Conservation (phyloP, 1,284 basidiomycete species). For the Irpex rosettiformis region DNA sequence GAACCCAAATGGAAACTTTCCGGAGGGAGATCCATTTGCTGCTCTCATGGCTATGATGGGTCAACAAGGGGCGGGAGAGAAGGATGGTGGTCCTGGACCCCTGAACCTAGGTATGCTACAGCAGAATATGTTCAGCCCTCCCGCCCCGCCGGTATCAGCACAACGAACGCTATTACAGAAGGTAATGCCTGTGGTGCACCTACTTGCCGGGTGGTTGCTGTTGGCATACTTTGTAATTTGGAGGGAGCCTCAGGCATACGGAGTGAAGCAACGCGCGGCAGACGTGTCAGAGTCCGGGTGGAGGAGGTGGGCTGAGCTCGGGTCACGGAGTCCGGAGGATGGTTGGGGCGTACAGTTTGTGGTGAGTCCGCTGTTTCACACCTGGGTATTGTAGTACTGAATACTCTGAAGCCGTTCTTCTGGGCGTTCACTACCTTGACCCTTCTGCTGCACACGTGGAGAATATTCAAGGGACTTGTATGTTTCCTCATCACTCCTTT, state of each 20-base stretch:
- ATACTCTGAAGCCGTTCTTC: slow-evolving; percentile 60
- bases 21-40: slow-evolving; percentile 28
- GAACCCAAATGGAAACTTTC: slow-evolving; percentile 3
- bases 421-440: slow-evolving; percentile 74
- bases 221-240: slow-evolving; percentile 67
- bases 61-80: slow-evolving; percentile 11
- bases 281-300: slow-evolving; percentile 32
- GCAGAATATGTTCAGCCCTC: slow-evolving; percentile 12
- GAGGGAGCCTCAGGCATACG: slow-evolving; percentile 50
- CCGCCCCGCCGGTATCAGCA: slow-evolving; percentile 26
- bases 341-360: slow-evolving; percentile 49
- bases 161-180: slow-evolving; percentile 49
- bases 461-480: slow-evolving; percentile 66
- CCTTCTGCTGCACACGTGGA: slow-evolving; percentile 62
- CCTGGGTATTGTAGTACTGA: slow-evolving; percentile 9
- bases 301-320: slow-evolving; percentile 58
- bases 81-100: slow-evolving; percentile 12
- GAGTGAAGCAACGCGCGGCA: slow-evolving; percentile 21
- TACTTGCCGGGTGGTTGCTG: slow-evolving; percentile 58
- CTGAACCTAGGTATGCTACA: slow-evolving; percentile 9
- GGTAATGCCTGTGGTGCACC: slow-evolving; percentile 60
- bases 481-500: slow-evolving; percentile 26
- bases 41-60: slow-evolving; percentile 30
- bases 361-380: slow-evolving; percentile 35
- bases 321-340: slow-evolving; percentile 27